Evolutionary conservation across 352 stramenopile genomes (phyloP).

Genomic region (Globisporangium alternatum): DNA sequence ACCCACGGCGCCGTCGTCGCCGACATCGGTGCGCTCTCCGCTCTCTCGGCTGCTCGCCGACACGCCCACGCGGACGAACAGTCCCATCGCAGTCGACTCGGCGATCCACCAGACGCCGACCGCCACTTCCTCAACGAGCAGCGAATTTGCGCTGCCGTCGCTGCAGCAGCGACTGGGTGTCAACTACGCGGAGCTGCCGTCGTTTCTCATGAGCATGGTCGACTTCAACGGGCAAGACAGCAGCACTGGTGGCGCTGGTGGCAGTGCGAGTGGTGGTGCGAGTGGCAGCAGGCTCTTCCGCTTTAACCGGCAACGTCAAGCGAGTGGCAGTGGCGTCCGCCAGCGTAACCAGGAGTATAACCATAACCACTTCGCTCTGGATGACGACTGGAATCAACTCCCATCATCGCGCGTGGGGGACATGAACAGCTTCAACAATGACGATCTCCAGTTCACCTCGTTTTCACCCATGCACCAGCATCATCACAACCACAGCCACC

Average conservation of each 20-base stretch:
- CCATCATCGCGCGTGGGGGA: constrained; percentile 7
- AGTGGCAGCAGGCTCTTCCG: neutral
- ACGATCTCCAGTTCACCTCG: constrained; percentile 6
- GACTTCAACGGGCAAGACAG: constrained; percentile 6
- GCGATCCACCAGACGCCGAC: neutral
- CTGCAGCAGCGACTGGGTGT: constrained; percentile 2
- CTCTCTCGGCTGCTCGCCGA: neutral
- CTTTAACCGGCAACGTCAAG: neutral
- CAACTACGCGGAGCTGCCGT: constrained; percentile 3
- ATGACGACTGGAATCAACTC: constrained; percentile 8
- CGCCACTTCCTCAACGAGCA: neutral
- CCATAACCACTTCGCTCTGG: constrained; percentile 2
- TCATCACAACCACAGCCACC: neutral
- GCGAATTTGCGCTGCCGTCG: constrained; percentile 7
- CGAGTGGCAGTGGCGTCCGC: neutral
- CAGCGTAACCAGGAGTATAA: constrained; percentile 12
- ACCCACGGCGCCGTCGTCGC: neutral
- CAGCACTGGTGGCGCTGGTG: neutral
- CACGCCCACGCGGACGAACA: neutral
- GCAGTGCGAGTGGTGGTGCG: neutral
- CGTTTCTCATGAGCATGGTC: constrained; percentile 11
- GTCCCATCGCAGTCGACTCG: neutral
- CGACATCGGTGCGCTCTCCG: neutral
- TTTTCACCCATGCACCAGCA: constrained; percentile 4
- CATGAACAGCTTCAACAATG: constrained; percentile 4